Evolutionary conservation across 2,329 filamentous ascomycete species (phyloP).

Genomic region (Cadophora gregata): DNA sequence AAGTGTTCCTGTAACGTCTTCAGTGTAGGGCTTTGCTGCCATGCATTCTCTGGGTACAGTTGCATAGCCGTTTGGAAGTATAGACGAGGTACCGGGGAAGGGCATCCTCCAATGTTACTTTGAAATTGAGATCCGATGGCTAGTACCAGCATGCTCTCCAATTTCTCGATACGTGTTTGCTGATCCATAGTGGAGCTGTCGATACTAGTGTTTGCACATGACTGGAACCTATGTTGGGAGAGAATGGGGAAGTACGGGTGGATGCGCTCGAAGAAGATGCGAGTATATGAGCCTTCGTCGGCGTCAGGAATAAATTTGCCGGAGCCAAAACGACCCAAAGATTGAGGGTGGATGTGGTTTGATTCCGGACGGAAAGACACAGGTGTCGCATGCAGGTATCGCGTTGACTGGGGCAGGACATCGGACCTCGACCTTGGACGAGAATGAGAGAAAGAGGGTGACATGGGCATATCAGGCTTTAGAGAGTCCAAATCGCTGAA

Average conservation of each 20-base stretch:
- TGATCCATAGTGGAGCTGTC: not conserved
- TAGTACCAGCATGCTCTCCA: not conserved
- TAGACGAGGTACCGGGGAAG: not conserved
- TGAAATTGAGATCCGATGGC: conserved; percentile 14
- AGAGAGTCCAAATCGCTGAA: not conserved
- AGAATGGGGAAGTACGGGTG: conserved; percentile 9
- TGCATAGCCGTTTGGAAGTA: conserved; percentile 13
- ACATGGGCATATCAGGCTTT: not conserved
- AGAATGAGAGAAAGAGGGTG: not conserved
- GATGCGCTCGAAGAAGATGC: conserved; percentile 5
- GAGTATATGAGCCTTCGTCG: not conserved
- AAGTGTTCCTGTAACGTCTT: not conserved
- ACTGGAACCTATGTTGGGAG: not conserved
- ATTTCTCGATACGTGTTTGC: not conserved
- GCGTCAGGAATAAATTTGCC: conserved; percentile 1
- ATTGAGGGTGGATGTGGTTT: not conserved
- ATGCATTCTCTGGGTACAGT: not conserved
- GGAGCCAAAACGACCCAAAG: not conserved
- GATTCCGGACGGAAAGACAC: not conserved
- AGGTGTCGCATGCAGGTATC: not conserved
- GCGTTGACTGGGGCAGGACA: conserved; percentile 9
- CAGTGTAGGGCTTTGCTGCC: not conserved
- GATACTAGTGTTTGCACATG: not conserved
- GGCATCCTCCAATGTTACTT: not conserved
- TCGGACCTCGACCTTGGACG: conserved; percentile 17